Conservation (phyloP, 495 filamentous ascomycete genomes). For the Entonaema liquescens region DNA sequence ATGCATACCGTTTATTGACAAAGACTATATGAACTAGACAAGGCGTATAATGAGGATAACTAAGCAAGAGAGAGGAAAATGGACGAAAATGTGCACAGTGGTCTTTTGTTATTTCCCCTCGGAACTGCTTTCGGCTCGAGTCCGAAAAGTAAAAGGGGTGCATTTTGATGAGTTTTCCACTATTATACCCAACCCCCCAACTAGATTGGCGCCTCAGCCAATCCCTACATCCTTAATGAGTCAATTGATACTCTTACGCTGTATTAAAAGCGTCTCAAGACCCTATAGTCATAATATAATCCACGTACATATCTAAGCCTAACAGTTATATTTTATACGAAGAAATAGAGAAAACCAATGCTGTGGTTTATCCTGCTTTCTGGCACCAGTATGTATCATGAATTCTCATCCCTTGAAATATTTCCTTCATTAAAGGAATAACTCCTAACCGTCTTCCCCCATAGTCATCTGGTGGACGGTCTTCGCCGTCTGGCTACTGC, state of each 20-base stretch:
- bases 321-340: background rate
- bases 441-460: background rate
- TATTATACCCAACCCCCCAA: background rate
- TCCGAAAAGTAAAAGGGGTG: background rate
- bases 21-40: constrained; percentile 2
- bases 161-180: background rate
- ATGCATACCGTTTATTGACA: background rate
- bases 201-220: background rate
- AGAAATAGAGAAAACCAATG: background rate
- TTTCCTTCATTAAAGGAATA: background rate
- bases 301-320: background rate
- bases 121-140: constrained; percentile 5
- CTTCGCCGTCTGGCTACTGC: constrained; percentile 15
- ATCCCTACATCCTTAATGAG: background rate
- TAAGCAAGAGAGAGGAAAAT: background rate
- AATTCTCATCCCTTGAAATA: background rate
- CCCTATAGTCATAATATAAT: background rate
- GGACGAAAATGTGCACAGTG: constrained; percentile 8
- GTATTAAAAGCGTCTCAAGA: too few relatives aligned
- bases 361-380: background rate
- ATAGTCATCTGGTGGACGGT: constrained; percentile 20
- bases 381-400: background rate
- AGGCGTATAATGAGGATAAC: background rate
- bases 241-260: background rate
- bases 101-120: background rate